Conservation (phyloP, 192 early-diverging fungal genomes). For the Lobosporangium transversale region DNA sequence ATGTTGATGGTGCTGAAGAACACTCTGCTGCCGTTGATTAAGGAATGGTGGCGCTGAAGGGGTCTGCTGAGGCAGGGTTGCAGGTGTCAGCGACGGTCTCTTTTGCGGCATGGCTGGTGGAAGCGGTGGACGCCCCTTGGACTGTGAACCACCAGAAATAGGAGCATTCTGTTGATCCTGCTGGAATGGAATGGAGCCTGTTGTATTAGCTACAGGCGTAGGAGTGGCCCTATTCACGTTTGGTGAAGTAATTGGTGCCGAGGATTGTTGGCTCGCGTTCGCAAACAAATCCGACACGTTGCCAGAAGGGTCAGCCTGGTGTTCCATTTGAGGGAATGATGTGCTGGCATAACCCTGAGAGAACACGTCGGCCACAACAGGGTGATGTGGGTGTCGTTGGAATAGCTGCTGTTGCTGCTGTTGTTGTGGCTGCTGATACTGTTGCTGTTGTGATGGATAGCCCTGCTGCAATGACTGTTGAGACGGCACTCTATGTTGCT, state of each 20-base stretch:
- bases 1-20: background rate
- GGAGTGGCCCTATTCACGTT: background rate
- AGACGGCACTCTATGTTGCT: background rate
- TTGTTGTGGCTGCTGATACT: background rate
- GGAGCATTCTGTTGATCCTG: conserved; percentile 1
- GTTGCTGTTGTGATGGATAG: background rate
- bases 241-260: background rate
- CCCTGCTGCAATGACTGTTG: conserved; percentile 16
- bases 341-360: conserved; percentile 1
- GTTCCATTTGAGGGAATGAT: background rate
- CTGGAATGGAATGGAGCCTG: background rate
- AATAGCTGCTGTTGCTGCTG: conserved; percentile 23
- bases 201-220: background rate
- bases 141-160: conserved; percentile 7
- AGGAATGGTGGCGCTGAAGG: background rate
- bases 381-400: conserved; percentile 11
- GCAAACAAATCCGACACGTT: conserved; percentile 6
- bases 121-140: conserved; percentile 7
- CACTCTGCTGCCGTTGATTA: background rate
- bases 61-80: background rate
- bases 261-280: background rate
- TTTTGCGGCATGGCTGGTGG: conserved; percentile 1
- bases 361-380: background rate
- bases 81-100: background rate
- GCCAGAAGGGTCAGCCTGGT: background rate